A percentile compares a stretch with the other conserved stretches of the same genome.
phyloP scores from a whole-genome alignment of 179 eudicot genomes.

The Carnegiea gigantea region DNA sequence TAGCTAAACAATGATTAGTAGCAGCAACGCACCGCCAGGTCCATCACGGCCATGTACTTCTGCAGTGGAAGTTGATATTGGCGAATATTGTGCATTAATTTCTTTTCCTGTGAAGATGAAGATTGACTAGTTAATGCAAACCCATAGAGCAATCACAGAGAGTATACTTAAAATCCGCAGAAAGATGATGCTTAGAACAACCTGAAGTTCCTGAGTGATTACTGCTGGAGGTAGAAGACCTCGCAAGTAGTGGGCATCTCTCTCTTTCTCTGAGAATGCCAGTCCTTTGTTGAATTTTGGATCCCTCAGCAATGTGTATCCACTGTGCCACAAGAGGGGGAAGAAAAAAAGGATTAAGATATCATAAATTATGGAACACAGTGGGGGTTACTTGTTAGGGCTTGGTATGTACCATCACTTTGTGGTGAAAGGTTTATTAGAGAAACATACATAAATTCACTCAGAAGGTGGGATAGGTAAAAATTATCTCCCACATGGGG shows the following conservation, averaged over 20 bases:
- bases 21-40: conserved; percentile 59
- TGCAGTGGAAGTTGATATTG: conserved; percentile 85
- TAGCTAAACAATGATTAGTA: not conserved
- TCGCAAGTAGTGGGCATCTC: conserved; percentile 78
- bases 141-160: not conserved
- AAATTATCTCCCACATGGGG: not conserved
- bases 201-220: conserved; percentile 76
- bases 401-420: not conserved
- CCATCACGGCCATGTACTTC: conserved; percentile 84
- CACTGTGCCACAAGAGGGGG: conserved; percentile 40
- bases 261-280: conserved; percentile 77
- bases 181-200: not conserved
- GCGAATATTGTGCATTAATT: conserved; percentile 61
- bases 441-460: not conserved
- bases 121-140: not conserved
- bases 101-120: conserved; percentile 60
- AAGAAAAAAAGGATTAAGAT: too few species aligned
- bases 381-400: too few species aligned
- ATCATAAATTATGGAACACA: too few species aligned
- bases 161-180: not conserved
- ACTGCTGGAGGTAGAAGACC: conserved; percentile 84
- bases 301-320: conserved; percentile 77
- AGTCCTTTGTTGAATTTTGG: conserved; percentile 84
- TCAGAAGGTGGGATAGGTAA: not conserved
- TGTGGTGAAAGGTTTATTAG: not conserved